A percentile compares a stretch with the other conserved stretches of the same genome.
phyloP scores from a whole-genome alignment of 2,329 filamentous ascomycete genomes.

The Fusarium sarcochroum region DNA sequence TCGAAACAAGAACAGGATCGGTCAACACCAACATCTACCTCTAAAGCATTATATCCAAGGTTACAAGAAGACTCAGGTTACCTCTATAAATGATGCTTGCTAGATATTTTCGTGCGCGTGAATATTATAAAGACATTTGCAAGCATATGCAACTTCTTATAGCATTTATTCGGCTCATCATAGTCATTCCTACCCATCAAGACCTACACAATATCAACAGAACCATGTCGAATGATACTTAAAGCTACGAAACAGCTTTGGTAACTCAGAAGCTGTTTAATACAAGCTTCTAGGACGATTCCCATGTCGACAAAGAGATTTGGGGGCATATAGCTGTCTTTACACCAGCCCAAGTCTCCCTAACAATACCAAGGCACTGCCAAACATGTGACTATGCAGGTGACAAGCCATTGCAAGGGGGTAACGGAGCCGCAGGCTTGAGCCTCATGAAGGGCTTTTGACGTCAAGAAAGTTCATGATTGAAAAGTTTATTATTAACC shows the following conservation, averaged over 20 bases:
- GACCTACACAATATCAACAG: background rate
- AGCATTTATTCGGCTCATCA: background rate
- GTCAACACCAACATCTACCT: too few species aligned
- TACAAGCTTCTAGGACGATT: background rate
- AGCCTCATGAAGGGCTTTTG: constrained; percentile 10
- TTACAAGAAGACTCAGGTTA: background rate
- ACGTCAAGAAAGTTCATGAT: constrained; percentile 3
- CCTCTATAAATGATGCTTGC: background rate
- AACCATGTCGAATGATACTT: background rate
- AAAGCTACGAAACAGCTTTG: background rate
- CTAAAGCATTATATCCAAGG: background rate
- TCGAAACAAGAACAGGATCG: too few species aligned
- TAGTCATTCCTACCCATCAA: background rate
- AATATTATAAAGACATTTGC: too few species aligned
- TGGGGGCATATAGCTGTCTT: constrained; percentile 7
- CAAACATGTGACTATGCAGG: constrained; percentile 23
- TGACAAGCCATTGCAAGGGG: background rate
- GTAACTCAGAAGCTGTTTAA: background rate
- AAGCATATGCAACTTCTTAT: background rate
- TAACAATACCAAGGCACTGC: background rate
- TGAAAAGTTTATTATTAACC: constrained; percentile 2
- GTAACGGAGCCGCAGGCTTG: constrained; percentile 5
- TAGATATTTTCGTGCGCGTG: background rate
- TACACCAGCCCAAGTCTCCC: background rate
- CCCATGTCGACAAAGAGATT: background rate